Evolutionary conservation across 2,329 filamentous ascomycete genomes (phyloP).

Genomic region (Amylocarpus encephaloides): DNA sequence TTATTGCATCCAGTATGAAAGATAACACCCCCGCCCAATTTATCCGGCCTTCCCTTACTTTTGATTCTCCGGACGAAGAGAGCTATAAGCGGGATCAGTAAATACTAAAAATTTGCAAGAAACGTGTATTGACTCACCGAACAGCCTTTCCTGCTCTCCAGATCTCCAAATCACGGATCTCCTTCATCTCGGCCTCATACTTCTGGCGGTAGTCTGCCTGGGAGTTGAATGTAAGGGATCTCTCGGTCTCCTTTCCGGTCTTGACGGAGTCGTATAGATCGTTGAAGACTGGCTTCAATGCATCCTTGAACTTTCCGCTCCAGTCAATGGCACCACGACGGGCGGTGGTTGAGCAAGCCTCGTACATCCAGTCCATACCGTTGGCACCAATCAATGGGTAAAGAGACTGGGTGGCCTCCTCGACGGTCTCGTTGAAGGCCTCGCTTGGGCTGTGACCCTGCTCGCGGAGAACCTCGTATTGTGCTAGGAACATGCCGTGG

Average conservation of each 20-base stretch:
- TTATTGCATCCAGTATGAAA: constrained; percentile 22
- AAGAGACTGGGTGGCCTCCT: constrained; percentile 96
- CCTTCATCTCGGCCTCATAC: constrained; percentile 97
- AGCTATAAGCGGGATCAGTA: constrained; percentile 36
- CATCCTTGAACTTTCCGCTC: constrained; percentile 95
- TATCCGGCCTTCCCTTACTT: constrained; percentile 41
- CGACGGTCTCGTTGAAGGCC: constrained; percentile 99
- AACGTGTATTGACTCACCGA: constrained; percentile 51
- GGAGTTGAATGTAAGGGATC: constrained; percentile 95
- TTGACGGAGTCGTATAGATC: constrained; percentile 89
- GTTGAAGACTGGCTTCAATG: constrained; percentile 98
- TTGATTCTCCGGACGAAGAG: constrained; percentile 82
- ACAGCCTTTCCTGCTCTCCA: constrained; percentile 98
- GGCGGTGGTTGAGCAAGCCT: constrained; percentile 97
- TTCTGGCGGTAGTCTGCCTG: constrained; percentile 93
- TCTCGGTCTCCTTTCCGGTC: constrained; percentile 88
- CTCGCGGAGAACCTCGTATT: constrained; percentile 99
- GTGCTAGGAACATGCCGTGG: constrained; percentile 99
- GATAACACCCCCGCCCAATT: constrained; percentile 13
- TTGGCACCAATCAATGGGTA: constrained; percentile 96
- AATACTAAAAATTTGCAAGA: constrained; percentile 3
- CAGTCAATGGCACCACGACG: constrained; percentile 98
- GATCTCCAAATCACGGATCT: constrained; percentile 97
- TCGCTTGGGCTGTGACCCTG: constrained; percentile 94
- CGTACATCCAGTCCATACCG: constrained; percentile 99